These are phyloP conservation scores for Nicotiana tabacum DNA, from an alignment of 257 asterid genomes.

Conservation along the genomic window DNA sequence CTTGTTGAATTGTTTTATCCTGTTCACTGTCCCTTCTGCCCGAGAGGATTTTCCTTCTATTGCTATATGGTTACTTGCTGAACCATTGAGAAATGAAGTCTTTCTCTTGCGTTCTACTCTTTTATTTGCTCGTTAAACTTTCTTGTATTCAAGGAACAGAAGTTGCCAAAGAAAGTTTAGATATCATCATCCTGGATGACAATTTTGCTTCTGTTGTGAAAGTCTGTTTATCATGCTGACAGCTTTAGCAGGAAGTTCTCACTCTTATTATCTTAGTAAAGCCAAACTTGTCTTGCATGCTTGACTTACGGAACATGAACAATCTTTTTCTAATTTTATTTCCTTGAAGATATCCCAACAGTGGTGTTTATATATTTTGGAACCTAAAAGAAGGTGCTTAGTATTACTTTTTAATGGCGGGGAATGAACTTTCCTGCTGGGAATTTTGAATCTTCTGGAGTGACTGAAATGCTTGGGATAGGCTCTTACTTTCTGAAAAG, in stretches of 20 bases:
- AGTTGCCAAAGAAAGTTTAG: constrained; percentile 98
- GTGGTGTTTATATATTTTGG: no score
- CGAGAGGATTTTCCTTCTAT: background rate
- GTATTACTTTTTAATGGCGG: no score
- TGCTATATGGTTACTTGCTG: background rate
- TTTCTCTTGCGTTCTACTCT: background rate
- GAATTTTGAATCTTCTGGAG: no score
- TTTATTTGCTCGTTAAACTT: background rate
- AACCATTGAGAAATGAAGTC: background rate
- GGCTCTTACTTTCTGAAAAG: background rate
- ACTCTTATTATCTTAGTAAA: no score
- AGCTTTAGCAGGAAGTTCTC: no score
- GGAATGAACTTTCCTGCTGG: no score
- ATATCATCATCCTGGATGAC: constrained; percentile 72
- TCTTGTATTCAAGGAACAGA: constrained; percentile 73
- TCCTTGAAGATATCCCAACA: no score
- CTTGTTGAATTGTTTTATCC: background rate
- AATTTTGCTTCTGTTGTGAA: constrained; percentile 83
- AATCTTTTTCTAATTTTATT: no score
- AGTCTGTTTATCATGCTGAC: no score
- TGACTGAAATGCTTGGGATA: background rate
- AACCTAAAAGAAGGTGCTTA: no score
- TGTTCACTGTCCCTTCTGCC: background rate
- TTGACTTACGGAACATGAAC: no score
- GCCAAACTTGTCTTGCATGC: no score